Evolutionary conservation across 352 stramenopile species (phyloP).

Genomic region (Phytophthora idaei): DNA sequence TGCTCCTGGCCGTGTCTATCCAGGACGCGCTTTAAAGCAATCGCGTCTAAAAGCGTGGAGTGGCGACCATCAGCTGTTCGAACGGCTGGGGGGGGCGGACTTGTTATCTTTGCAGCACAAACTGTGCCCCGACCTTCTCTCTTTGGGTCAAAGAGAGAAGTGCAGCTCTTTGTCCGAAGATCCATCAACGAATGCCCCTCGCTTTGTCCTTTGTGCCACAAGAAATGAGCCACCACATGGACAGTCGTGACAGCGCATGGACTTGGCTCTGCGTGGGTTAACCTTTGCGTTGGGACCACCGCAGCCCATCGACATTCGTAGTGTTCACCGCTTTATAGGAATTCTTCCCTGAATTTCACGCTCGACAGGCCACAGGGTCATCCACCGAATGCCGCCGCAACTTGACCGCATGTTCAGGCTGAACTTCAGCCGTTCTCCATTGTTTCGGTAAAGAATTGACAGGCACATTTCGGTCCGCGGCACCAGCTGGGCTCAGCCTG

Average conservation of each 20-base stretch:
- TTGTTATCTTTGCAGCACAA: neutral
- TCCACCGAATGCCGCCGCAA: constrained; percentile 9
- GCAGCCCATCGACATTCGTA: neutral
- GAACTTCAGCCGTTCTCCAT: constrained; percentile 1
- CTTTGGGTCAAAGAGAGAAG: constrained; percentile 5
- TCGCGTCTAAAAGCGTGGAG: too few species aligned
- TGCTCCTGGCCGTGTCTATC: neutral
- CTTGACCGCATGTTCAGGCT: neutral
- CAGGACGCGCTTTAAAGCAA: neutral
- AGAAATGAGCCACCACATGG: constrained; percentile 28
- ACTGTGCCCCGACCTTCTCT: neutral
- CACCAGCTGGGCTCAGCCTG: constrained; percentile 25
- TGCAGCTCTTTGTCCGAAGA: constrained; percentile 13
- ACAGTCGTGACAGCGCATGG: constrained; percentile 26
- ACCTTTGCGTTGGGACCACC: neutral
- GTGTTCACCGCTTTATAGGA: constrained; percentile 7
- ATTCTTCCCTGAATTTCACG: constrained; percentile 18
- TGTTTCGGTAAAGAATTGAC: constrained; percentile 20
- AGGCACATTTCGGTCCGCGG: constrained; percentile 18
- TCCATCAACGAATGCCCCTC: constrained; percentile 13
- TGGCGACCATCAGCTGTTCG: too few species aligned
- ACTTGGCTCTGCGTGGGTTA: constrained; percentile 19
- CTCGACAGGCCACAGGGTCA: constrained; percentile 1
- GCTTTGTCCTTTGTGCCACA: constrained; percentile 2
- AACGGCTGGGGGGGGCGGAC: too few species aligned